A percentile compares a stretch with the other conserved stretches of the same genome.
These are phyloP conservation scores for Perkinsus chesapeaki DNA, from an alignment of 169 alveolate genomes.

Conservation along the genomic window DNA sequence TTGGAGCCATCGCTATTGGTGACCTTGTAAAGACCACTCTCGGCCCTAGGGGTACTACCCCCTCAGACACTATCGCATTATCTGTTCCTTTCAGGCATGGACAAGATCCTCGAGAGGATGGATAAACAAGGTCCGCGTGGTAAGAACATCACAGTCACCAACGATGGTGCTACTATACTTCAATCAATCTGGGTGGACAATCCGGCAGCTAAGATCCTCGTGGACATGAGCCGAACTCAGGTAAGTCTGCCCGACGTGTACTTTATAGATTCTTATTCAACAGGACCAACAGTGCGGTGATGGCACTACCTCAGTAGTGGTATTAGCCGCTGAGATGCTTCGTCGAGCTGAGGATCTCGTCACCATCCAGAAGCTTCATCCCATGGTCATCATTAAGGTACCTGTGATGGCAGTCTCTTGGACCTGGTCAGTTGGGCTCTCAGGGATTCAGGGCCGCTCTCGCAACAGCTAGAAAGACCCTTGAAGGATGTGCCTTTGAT, in stretches of 20 bases:
- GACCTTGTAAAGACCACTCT: slow-evolving; percentile 96
- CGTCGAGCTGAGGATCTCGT: slow-evolving; percentile 92
- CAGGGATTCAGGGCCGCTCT: slow-evolving; percentile 80
- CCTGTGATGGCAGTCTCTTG: neutral
- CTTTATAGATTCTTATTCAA: neutral
- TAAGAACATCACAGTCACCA: slow-evolving; percentile 86
- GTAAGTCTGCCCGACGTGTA: neutral
- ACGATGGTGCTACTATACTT: slow-evolving; percentile 99
- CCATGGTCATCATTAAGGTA: slow-evolving; percentile 75
- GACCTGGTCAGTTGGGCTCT: neutral
- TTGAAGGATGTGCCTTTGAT: slow-evolving; percentile 70
- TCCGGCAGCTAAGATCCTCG: slow-evolving; percentile 97
- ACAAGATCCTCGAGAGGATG: slow-evolving; percentile 88
- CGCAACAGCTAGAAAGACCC: slow-evolving; percentile 75
- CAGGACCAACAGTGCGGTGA: slow-evolving; percentile 87
- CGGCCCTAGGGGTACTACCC: slow-evolving; percentile 77
- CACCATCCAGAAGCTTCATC: slow-evolving; percentile 88
- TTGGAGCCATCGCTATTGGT: slow-evolving; percentile 99
- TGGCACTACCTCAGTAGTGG: slow-evolving; percentile 97
- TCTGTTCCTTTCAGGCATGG: slow-evolving; percentile 80
- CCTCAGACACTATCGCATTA: neutral
- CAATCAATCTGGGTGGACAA: slow-evolving; percentile 95
- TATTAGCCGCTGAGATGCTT: slow-evolving; percentile 97
- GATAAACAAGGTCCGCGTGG: slow-evolving; percentile 66
- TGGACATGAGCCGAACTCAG: slow-evolving; percentile 55